Evolutionary conservation across 768 basidiomycete genomes (phyloP).

Genomic region (Termitomyces sp.): DNA sequence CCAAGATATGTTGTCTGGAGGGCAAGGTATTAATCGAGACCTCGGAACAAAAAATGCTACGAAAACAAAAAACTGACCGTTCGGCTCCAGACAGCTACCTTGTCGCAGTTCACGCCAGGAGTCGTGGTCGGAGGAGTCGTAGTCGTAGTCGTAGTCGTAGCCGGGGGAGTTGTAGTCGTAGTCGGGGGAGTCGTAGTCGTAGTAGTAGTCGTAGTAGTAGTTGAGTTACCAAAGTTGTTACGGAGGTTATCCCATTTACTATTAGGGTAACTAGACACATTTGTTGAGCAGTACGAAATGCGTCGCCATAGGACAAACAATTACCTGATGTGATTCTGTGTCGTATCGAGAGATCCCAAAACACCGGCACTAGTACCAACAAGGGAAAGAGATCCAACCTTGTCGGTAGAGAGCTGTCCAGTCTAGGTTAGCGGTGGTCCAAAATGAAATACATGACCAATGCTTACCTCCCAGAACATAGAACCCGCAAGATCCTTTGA

Average conservation of each 20-base stretch:
- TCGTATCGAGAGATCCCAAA: slow-evolving; percentile 52
- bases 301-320: neutral
- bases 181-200: slow-evolving; percentile 18
- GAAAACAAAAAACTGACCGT: slow-evolving; percentile 19
- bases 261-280: slow-evolving; percentile 44
- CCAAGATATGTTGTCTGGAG: slow-evolving; percentile 37
- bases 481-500: slow-evolving; percentile 56
- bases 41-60: neutral
- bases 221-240: slow-evolving; percentile 45
- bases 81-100: slow-evolving; percentile 44
- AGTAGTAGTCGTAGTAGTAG: slow-evolving; percentile 18
- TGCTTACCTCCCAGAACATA: slow-evolving; percentile 66
- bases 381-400: slow-evolving; percentile 51
- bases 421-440: neutral
- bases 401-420: slow-evolving; percentile 50
- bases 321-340: slow-evolving; percentile 58
- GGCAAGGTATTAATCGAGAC: neutral
- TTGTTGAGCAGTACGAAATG: neutral
- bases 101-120: slow-evolving; percentile 28
- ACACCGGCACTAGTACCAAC: slow-evolving; percentile 41
- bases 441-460: neutral
- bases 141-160: slow-evolving; percentile 19
- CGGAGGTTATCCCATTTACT: slow-evolving; percentile 71
- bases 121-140: slow-evolving; percentile 20
- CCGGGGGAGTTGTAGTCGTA: slow-evolving; percentile 19